Base-by-base conservation (phyloP, 352 stramenopile species). In the Phytophthora citrophthora region DNA sequence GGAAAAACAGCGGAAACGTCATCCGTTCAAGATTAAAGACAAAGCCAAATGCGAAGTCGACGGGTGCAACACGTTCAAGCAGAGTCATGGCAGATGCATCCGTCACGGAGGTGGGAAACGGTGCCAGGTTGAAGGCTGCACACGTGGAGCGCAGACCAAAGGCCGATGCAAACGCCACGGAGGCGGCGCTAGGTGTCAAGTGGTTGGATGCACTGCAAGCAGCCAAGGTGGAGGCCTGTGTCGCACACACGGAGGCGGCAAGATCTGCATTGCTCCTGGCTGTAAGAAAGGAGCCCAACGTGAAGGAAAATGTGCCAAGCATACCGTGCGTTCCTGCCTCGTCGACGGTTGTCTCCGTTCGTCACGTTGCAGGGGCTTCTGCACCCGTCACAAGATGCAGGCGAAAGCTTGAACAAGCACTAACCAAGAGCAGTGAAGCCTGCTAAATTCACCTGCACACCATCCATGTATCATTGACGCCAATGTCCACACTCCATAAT, bases 231-330 rank as follows among this genome's bases (percentile, higher is more conserved):
- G 83, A 54, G 84, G 88, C 9, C 85, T 83, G 58, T 96, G 89
- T 63, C 85, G 88, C 26, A 84, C 78, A 27, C 89, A 97, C 60
- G 88, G 89, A 20, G 88, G 88, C 49, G 88, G 87, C 50, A 93
- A 94, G 74, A 68, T 85, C 59, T 97, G 88, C 61, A 79, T 82
- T 41, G 80, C 88, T 43, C 77, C 89, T 55, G 86, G 84, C 41
- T 97, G 88, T 72, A 88, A 88, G 74, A 96, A 96, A 78, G 83
- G 87, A 39, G 88, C 84, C 40, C 88, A 96, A 57, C 88, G 86
- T 15, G 74, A 88, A 67, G 81, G 88, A 51, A 93, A 92, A 69
- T 97, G 89, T 55, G 81, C 88, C 7, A 72, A 81, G 7, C 89
- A 97, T 69, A 81, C 87, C 2, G 86, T 79, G 3, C 81, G 80